These are phyloP conservation scores for Pholiota adiposa DNA, from an alignment of 1,284 basidiomycete genomes.

Conservation along the genomic window DNA sequence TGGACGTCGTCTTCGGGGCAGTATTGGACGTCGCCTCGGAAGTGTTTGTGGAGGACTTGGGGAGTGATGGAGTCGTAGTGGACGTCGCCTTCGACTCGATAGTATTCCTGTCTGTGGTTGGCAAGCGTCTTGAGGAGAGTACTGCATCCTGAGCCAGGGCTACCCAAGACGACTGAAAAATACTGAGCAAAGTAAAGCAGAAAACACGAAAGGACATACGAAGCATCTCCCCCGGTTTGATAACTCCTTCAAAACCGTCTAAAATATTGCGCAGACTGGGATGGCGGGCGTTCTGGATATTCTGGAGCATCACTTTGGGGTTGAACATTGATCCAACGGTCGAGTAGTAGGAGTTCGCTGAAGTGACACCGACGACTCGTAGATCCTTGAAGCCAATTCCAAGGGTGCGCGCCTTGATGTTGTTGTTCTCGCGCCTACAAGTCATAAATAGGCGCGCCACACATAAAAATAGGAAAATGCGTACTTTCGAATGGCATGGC, in stretches of 20 bases:
- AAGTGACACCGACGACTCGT: slow-evolving; percentile 50
- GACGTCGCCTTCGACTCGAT: slow-evolving; percentile 58
- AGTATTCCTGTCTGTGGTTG: slow-evolving; percentile 56
- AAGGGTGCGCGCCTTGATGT: slow-evolving; percentile 48
- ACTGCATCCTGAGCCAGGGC: slow-evolving; percentile 63
- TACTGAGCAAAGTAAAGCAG: not conserved
- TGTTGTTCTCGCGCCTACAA: slow-evolving; percentile 44
- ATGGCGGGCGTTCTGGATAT: slow-evolving; percentile 38
- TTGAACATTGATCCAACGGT: slow-evolving; percentile 46
- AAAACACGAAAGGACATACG: slow-evolving; percentile 31
- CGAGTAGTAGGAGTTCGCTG: slow-evolving; percentile 40
- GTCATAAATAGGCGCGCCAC: not conserved
- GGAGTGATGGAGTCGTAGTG: slow-evolving; percentile 67
- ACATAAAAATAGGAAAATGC: slow-evolving; percentile 7
- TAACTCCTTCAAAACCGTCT: slow-evolving; percentile 50
- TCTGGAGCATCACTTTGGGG: slow-evolving; percentile 36
- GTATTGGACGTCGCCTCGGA: slow-evolving; percentile 65
- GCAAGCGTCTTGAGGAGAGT: slow-evolving; percentile 65
- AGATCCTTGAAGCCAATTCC: slow-evolving; percentile 55
- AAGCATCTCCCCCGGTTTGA: slow-evolving; percentile 62
- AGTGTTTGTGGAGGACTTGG: slow-evolving; percentile 49
- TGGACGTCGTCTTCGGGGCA: slow-evolving; percentile 72
- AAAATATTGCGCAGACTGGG: slow-evolving; percentile 48
- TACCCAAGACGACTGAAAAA: slow-evolving; percentile 54
- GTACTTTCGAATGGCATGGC: slow-evolving; percentile 28